Evolutionary conservation across 805 yeast species (phyloP).

Genomic region (Wickerhamia fluorescens): DNA sequence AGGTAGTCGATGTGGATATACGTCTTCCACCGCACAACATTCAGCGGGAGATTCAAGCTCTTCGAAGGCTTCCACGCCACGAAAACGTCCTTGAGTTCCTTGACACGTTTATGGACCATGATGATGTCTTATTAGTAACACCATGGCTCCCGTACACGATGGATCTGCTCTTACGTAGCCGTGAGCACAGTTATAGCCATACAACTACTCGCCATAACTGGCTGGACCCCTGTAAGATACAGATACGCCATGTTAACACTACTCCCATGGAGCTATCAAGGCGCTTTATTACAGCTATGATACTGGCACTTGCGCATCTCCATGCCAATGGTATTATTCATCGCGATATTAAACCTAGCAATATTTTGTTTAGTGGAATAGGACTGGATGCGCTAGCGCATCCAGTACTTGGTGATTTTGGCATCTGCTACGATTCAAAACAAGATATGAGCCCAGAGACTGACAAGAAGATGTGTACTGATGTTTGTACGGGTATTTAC

Average conservation of each 20-base stretch:
- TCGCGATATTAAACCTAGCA: conserved; percentile 35
- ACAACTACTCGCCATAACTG: conserved; percentile 10
- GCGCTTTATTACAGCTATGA: conserved; percentile 7
- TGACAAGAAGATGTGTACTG: conserved; percentile 36
- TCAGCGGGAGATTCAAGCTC: conserved; percentile 21
- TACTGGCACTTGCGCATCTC: conserved; percentile 19
- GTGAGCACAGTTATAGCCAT: no score
- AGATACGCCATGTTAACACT: conserved; percentile 2
- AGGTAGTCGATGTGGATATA: conserved; percentile 33
- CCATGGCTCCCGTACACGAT: conserved; percentile 23
- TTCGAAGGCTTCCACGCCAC: conserved; percentile 15
- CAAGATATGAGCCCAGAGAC: no score
- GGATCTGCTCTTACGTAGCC: conserved; percentile 16
- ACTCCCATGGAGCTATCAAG: conserved; percentile 3
- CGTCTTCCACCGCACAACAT: conserved; percentile 30
- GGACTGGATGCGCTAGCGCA: no score
- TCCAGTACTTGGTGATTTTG: conserved; percentile 56
- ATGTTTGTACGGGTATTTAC: conserved; percentile 59
- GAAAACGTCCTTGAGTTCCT: conserved; percentile 12
- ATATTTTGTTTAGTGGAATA: conserved; percentile 24
- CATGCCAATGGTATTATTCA: conserved; percentile 32
- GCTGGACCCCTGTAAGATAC: conserved; percentile 7
- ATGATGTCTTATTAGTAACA: conserved; percentile 30
- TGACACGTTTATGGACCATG: conserved; percentile 16
- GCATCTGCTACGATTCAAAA: conserved; percentile 42